These are phyloP conservation scores for Saxophila tyrrhenica DNA, from an alignment of 495 filamentous ascomycete genomes.

Conservation along the genomic window DNA sequence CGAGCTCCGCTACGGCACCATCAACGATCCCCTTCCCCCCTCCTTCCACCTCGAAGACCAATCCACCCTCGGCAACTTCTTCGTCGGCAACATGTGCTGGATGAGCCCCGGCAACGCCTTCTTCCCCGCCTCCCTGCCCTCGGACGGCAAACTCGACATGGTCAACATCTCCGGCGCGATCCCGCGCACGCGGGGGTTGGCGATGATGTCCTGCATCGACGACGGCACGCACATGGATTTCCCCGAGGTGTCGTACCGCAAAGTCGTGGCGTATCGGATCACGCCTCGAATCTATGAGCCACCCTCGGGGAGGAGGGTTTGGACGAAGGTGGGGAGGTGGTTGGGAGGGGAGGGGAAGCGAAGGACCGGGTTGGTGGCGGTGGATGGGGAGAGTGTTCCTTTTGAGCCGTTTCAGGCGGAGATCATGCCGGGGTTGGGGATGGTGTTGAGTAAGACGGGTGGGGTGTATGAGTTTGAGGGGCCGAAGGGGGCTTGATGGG, in stretches of 20 bases:
- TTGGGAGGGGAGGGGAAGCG: slow-evolving; percentile 33
- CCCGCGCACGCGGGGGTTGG: slow-evolving; percentile 46
- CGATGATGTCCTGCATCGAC: slow-evolving; percentile 58
- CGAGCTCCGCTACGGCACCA: slow-evolving; percentile 60
- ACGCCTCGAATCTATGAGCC: slow-evolving; percentile 39
- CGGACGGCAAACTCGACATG: slow-evolving; percentile 78
- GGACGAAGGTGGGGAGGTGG: slow-evolving; percentile 10
- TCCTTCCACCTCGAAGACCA: slow-evolving; percentile 52
- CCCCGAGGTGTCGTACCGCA: slow-evolving; percentile 65
- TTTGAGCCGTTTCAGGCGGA: slow-evolving; percentile 87
- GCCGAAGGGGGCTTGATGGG: not conserved
- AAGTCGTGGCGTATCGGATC: slow-evolving; percentile 72
- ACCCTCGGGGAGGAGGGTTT: slow-evolving; percentile 1
- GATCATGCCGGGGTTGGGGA: slow-evolving; percentile 74
- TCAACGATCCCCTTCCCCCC: slow-evolving; percentile 60
- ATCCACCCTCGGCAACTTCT: slow-evolving; percentile 77
- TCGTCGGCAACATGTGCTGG: slow-evolving; percentile 87
- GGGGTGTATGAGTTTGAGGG: slow-evolving; percentile 50
- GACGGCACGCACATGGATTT: slow-evolving; percentile 65
- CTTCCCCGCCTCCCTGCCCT: slow-evolving; percentile 74
- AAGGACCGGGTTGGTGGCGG: slow-evolving; percentile 72
- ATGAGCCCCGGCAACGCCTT: slow-evolving; percentile 81
- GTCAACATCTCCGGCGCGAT: slow-evolving; percentile 70
- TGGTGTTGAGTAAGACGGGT: slow-evolving; percentile 60
- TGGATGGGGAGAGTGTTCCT: slow-evolving; percentile 80